Base-by-base conservation (phyloP, 2,329 filamentous ascomycete genomes). In the Xylaria sp. region DNA sequence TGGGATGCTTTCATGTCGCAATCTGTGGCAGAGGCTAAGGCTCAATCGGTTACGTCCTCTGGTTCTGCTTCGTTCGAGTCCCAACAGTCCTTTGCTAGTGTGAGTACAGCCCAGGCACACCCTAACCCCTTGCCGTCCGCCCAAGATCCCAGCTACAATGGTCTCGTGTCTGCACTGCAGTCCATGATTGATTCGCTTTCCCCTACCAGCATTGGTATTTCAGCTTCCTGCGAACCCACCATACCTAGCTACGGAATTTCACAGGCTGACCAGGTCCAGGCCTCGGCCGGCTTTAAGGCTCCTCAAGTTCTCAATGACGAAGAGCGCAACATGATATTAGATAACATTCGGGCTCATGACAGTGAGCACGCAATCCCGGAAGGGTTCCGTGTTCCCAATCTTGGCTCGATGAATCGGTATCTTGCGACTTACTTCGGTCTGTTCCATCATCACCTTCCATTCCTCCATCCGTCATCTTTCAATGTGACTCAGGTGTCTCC, bases 371-470 rank as follows among this genome's bases (percentile, higher is more conserved):
- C 92, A 54, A 90, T 98, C 65, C 90, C 94, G 17, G 93, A 97
- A 65, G 94, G 92, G 66, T 98, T 98, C 85, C 92, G 93, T 72
- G 87, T 98, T 54, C 96, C 96, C 5, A 90, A 87, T 72, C 86
- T 94, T 42, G 86, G 89, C 42, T 92, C 93, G 2, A 83, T 98
- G 79, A 98, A 99, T 82, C 89, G 94, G 71, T 97, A 97, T 80
- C 84, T 99, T 70, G 93, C 94, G 68, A 97, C 95, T 1, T 99
- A 98, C 85, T 99, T 98, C 81, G 94, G 93, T 78, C 85, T 98
- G 76, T 99, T 98, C 82, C 96, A 99, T 78, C 96, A 97, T 76
- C 96, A 99, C 78, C 82, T 98, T 77, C 96, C 96, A 1, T 98
- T 99, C 83, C 82, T 99, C 78, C 96, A 99, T 78, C 94, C 95